phyloP scores from a whole-genome alignment of 345 rosid genomes.

The Populus deltoides region DNA sequence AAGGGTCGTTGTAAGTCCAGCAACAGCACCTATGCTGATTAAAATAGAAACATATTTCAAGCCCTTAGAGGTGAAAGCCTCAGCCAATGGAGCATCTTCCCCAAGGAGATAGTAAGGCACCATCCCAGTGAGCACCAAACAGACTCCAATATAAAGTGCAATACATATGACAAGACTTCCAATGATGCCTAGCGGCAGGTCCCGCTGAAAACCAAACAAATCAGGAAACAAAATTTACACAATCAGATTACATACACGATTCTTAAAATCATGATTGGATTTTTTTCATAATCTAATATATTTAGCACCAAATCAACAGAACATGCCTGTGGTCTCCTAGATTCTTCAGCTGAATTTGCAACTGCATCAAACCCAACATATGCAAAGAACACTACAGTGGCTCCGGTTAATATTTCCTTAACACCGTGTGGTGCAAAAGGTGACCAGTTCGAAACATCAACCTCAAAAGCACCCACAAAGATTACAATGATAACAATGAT shows the following conservation, averaged over 20 bases:
- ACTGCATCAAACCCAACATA: conserved; percentile 98
- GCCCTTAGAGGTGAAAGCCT: conserved; percentile 82
- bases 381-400: conserved; percentile 92
- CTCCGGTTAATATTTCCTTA: conserved; percentile 75
- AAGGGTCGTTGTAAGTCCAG: conserved; percentile 93
- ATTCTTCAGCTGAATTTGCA: conserved; percentile 95
- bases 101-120: conserved; percentile 67
- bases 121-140: conserved; percentile 97
- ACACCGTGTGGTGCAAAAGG: conserved; percentile 89
- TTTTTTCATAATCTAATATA: background rate
- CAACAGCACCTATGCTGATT: conserved; percentile 91
- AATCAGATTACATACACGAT: background rate
- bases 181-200: conserved; percentile 81
- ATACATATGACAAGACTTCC: conserved; percentile 84
- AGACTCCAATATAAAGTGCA: conserved; percentile 71
- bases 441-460: conserved; percentile 85
- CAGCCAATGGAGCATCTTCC: conserved; percentile 90
- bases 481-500: conserved; percentile 77
- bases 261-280: background rate
- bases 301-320: conserved; percentile 3
- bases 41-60: conserved; percentile 71
- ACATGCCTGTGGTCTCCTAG: conserved; percentile 80
- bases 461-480: conserved; percentile 73
- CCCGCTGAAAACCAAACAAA: conserved; percentile 54
- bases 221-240: conserved; percentile 4